These are phyloP conservation scores for Bromus sterilis DNA, from an alignment of 176 grass and related monocot genomes.

Conservation along the genomic window DNA sequence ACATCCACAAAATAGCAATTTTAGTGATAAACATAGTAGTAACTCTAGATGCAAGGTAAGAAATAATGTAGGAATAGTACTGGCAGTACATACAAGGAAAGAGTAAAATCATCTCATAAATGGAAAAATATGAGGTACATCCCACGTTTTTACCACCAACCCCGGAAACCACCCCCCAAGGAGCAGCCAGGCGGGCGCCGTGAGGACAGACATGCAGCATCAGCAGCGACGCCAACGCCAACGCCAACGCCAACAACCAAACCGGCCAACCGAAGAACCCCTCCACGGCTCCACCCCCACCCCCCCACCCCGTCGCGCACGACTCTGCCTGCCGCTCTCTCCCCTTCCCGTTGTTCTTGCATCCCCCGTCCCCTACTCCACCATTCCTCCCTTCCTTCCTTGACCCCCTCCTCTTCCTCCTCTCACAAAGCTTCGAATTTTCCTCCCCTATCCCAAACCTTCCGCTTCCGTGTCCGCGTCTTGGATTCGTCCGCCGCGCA, in stretches of 20 bases:
- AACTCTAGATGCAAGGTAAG: too few relatives aligned
- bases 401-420: neutral
- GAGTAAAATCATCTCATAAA: neutral
- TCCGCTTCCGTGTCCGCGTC: neutral
- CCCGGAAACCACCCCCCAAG: neutral
- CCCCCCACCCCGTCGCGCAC: neutral
- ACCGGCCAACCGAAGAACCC: neutral
- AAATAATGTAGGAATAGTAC: neutral
- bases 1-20: too few relatives aligned
- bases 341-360: neutral
- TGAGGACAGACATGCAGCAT: neutral
- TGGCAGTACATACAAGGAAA: neutral
- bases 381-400: neutral
- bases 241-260: constrained; percentile 29
- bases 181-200: neutral
- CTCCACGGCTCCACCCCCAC: neutral
- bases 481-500: neutral
- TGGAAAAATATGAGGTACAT: neutral
- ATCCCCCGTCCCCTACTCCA: neutral
- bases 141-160: neutral
- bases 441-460: neutral
- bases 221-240: neutral
- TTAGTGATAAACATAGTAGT: too few relatives aligned
- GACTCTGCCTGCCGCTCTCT: neutral
- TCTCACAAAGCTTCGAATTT: constrained; percentile 43